Evolutionary conservation across 1,284 basidiomycete species (phyloP).

Genomic region (Pascua guehoae): DNA sequence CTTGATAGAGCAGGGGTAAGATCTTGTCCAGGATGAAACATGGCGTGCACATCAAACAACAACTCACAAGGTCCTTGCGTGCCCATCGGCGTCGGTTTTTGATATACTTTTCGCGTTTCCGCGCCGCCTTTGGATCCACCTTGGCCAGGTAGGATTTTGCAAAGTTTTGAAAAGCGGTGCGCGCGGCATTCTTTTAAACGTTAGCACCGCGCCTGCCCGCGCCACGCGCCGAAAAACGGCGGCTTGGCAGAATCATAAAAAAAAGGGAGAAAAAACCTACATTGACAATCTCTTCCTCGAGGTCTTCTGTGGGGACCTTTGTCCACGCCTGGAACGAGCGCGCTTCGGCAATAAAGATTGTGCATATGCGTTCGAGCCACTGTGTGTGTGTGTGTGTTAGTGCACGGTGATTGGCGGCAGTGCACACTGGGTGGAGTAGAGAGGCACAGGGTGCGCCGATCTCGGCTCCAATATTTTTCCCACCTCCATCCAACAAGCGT

Average conservation of each 20-base stretch:
- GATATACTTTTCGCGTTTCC: constrained; percentile 36
- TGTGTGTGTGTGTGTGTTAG: constrained; percentile 4
- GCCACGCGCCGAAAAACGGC: neutral
- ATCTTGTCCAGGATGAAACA: neutral
- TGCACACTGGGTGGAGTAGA: neutral
- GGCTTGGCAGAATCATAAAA: too few relatives aligned
- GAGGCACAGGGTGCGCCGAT: neutral
- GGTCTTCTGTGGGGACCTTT: constrained; percentile 22
- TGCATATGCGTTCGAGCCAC: constrained; percentile 23
- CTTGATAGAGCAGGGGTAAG: too few relatives aligned
- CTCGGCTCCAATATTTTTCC: neutral
- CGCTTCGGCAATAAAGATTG: constrained; percentile 19
- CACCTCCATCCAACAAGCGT: neutral
- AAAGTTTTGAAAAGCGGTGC: constrained; percentile 44
- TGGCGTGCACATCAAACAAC: neutral
- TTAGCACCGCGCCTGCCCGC: neutral
- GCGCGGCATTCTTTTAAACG: constrained; percentile 23
- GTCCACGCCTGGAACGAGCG: constrained; percentile 6
- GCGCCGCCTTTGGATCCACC: constrained; percentile 31
- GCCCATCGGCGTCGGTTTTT: constrained; percentile 48
- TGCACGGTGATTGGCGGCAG: neutral
- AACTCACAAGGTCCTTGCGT: constrained; percentile 44
- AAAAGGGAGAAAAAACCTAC: constrained; percentile 6
- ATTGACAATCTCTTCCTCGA: constrained; percentile 20
- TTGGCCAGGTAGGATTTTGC: constrained; percentile 38